Conservation (phyloP, 306 rosid genomes). For the Cucurbita maxima region DNA sequence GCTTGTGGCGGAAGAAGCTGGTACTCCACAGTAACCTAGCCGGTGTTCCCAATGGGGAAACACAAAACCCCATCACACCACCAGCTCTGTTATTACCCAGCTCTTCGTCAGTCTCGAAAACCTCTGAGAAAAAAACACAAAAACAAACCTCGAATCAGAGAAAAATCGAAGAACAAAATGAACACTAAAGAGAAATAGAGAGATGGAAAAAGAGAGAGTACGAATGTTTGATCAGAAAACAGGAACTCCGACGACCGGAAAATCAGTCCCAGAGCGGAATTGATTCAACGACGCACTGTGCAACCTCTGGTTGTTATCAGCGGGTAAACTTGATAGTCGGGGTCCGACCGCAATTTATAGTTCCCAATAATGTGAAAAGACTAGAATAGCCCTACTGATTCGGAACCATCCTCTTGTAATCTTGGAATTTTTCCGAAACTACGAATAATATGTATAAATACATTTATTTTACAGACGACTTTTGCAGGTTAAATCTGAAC, state of each 20-base stretch:
- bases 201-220: not conserved
- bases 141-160: not conserved
- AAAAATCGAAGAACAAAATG: not conserved
- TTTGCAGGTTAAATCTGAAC: not conserved
- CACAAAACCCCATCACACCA: conserved; percentile 92
- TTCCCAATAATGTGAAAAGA: not conserved
- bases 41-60: conserved; percentile 80
- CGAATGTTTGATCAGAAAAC: not conserved
- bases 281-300: not conserved
- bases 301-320: conserved; percentile 22
- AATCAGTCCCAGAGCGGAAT: not conserved
- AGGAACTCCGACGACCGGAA: conserved; percentile 10
- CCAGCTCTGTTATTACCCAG: conserved; percentile 23
- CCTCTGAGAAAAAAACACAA: not conserved
- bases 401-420: not conserved
- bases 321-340: conserved; percentile 34
- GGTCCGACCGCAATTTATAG: not conserved
- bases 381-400: not conserved
- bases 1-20: conserved; percentile 98
- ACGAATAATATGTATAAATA: not conserved
- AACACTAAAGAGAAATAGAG: not conserved
- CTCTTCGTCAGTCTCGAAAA: conserved; percentile 12
- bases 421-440: not conserved
- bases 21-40: conserved; percentile 97
- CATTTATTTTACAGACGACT: too few relatives aligned